Evolutionary conservation across 1,284 basidiomycete genomes (phyloP).

Genomic region (Termitomyces sp.): DNA sequence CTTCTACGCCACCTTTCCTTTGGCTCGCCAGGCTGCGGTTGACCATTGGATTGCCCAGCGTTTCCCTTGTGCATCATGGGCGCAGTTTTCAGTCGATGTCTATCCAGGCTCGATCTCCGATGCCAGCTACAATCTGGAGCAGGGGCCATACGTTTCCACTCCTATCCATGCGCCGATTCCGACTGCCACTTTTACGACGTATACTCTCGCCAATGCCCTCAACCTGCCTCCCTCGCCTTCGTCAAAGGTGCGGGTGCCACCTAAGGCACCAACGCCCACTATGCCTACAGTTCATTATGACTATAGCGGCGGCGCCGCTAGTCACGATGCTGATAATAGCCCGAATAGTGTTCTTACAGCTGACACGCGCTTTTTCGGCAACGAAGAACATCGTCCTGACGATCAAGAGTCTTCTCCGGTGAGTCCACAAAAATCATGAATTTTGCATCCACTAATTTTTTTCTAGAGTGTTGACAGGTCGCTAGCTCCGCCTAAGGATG

Average conservation of each 20-base stretch:
- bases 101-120: not conserved
- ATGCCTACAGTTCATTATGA: not conserved
- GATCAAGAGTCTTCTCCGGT: too few species aligned
- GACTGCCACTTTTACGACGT: not conserved
- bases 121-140: not conserved
- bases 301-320: not conserved
- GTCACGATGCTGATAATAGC: not conserved
- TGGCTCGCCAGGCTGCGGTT: conserved; percentile 13
- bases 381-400: not conserved
- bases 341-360: not conserved
- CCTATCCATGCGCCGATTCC: not conserved
- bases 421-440: not conserved
- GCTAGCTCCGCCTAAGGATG: not conserved
- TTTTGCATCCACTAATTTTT: not conserved
- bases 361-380: not conserved
- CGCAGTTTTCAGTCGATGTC: not conserved
- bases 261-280: not conserved
- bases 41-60: conserved; percentile 10
- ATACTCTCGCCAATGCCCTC: not conserved
- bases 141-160: not conserved
- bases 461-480: not conserved
- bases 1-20: conserved; percentile 18
- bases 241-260: not conserved
- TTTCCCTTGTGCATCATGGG: not conserved
- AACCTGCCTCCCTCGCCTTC: not conserved